A percentile compares a stretch with the other conserved stretches of the same genome.
phyloP scores from a whole-genome alignment of 2,329 filamentous ascomycete genomes.

The Colletotrichum sublineola region DNA sequence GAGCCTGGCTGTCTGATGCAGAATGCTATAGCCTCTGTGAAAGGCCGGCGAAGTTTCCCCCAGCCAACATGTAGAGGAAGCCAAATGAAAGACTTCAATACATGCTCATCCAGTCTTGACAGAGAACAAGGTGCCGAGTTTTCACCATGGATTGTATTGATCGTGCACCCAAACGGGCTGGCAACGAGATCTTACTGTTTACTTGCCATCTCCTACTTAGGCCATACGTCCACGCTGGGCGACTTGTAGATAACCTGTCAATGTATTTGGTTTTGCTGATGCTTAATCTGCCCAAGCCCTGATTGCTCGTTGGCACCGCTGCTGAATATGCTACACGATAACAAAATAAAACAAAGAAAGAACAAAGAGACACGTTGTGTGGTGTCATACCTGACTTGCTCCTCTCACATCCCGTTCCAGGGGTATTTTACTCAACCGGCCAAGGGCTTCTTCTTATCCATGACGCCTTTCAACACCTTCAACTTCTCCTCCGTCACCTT shows the following conservation, averaged over 20 bases:
- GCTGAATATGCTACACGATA: slow-evolving; percentile 38
- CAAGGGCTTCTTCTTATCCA: slow-evolving; percentile 67
- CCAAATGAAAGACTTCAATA: not conserved
- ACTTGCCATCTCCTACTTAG: not conserved
- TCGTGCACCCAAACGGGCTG: no score
- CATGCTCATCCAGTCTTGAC: no score
- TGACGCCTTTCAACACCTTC: slow-evolving; percentile 79
- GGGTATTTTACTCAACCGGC: slow-evolving; percentile 32
- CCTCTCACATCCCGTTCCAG: slow-evolving; percentile 24
- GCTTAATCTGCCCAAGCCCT: slow-evolving; percentile 37
- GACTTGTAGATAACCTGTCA: not conserved
- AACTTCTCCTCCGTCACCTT: slow-evolving; percentile 88
- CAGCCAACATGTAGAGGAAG: not conserved
- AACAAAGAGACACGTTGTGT: slow-evolving; percentile 37
- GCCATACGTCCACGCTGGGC: not conserved
- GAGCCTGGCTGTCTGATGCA: no score
- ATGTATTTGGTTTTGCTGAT: slow-evolving; percentile 20
- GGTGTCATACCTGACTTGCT: slow-evolving; percentile 36
- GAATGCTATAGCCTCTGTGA: no score
- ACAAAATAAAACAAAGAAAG: slow-evolving; percentile 21
- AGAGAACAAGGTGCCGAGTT: no score
- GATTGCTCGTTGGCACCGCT: slow-evolving; percentile 39
- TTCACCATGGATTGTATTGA: no score
- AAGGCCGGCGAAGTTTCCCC: no score
- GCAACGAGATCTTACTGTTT: no score